A percentile compares a stretch with the other conserved stretches of the same genome.
These are phyloP conservation scores for Sonneratia caseolaris DNA, from an alignment of 345 rosid genomes.

Conservation along the genomic window DNA sequence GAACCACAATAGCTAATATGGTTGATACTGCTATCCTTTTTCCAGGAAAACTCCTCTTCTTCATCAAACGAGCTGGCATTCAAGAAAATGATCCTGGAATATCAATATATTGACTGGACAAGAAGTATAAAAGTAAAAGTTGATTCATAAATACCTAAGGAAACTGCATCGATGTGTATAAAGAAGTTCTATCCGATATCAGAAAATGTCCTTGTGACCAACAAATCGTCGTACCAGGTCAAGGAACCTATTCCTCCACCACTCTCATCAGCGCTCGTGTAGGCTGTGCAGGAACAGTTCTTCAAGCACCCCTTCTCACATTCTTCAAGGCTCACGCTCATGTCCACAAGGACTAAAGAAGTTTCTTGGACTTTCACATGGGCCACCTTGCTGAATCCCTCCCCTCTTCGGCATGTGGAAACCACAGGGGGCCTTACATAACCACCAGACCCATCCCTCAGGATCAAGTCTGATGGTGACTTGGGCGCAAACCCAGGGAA, in stretches of 20 bases:
- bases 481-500: conserved; percentile 63
- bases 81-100: neutral
- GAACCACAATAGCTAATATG: neutral
- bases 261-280: neutral
- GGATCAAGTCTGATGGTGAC: conserved; percentile 28
- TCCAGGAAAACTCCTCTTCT: neutral
- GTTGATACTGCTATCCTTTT: neutral
- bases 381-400: conserved; percentile 40
- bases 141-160: neutral
- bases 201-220: neutral
- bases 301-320: neutral
- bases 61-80: neutral
- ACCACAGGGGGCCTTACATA: conserved; percentile 27
- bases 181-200: neutral
- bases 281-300: conserved; percentile 21
- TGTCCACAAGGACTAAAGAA: neutral
- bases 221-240: conserved; percentile 15
- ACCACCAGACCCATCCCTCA: conserved; percentile 40
- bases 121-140: neutral
- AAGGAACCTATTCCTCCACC: conserved; percentile 19
- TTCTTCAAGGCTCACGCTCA: conserved; percentile 2
- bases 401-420: conserved; percentile 21
- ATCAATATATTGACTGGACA: neutral
- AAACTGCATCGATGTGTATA: conserved; percentile 5
- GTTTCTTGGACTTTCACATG: too few species aligned